Conservation (phyloP, 2,329 filamentous ascomycete species). For the Pyricularia grisea region DNA sequence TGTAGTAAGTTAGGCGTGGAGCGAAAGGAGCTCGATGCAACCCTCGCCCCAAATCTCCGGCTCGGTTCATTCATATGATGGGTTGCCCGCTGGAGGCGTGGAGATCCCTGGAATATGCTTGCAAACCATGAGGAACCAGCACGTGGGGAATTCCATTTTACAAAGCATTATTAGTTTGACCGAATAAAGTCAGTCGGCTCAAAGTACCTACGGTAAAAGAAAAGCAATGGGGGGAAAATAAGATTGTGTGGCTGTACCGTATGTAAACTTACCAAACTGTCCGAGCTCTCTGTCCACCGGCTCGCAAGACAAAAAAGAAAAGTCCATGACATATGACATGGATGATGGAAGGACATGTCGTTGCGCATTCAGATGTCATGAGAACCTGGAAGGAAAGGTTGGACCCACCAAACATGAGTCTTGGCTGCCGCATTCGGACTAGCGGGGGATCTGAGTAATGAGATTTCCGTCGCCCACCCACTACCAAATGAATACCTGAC, state of each 20-base stretch:
- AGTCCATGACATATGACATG: not conserved
- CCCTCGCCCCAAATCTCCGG: not conserved
- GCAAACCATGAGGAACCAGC: not conserved
- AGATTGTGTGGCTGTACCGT: not conserved
- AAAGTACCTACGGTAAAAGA: not conserved
- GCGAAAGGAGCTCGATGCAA: not conserved
- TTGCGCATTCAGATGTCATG: not conserved
- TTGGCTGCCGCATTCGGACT: slow-evolving; percentile 11
- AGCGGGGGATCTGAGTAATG: not conserved
- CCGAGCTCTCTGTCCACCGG: too few species aligned
- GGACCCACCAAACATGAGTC: slow-evolving; percentile 10
- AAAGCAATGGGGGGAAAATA: not conserved
- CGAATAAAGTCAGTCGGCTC: not conserved
- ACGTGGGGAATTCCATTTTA: not conserved
- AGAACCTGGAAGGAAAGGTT: not conserved
- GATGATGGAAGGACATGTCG: not conserved
- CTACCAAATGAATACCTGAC: not conserved
- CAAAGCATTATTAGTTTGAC: not conserved
- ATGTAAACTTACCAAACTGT: not conserved
- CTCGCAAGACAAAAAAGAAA: not conserved
- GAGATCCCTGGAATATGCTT: not conserved
- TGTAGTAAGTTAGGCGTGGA: not conserved
- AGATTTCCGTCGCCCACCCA: not conserved
- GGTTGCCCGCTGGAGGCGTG: not conserved
- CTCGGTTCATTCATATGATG: not conserved